Evolutionary conservation across 2,329 filamentous ascomycete genomes (phyloP).

Genomic region (Aspergillus sp.): DNA sequence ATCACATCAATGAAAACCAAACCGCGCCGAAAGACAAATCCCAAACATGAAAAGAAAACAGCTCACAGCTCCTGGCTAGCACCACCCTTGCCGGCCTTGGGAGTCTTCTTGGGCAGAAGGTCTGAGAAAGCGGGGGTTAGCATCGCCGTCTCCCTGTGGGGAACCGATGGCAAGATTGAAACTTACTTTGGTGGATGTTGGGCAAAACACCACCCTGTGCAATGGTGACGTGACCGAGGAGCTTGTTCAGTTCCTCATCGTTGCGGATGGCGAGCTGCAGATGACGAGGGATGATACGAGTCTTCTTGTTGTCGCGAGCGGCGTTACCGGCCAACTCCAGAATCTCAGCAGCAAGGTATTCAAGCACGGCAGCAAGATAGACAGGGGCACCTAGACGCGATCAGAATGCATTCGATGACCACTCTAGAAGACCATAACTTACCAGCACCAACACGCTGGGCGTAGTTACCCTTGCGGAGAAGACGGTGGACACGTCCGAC

Average conservation of each 20-base stretch:
- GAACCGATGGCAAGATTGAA: slow-evolving; percentile 83
- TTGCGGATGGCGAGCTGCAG: slow-evolving; percentile 99
- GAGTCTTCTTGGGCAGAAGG: slow-evolving; percentile 98
- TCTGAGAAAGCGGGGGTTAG: slow-evolving; percentile 56
- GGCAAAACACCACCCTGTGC: slow-evolving; percentile 97
- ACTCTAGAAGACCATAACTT: slow-evolving; percentile 26
- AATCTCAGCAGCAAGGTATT: slow-evolving; percentile 98
- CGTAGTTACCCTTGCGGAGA: slow-evolving; percentile 98
- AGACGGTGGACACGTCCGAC: slow-evolving; percentile 99
- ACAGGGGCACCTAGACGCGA: slow-evolving; percentile 69
- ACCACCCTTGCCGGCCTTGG: slow-evolving; percentile 85
- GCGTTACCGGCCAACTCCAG: slow-evolving; percentile 98
- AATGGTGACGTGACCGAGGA: slow-evolving; percentile 95
- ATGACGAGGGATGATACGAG: slow-evolving; percentile 98
- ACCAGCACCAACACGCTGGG: slow-evolving; percentile 98
- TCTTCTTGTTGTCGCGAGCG: slow-evolving; percentile 99
- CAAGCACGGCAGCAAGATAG: slow-evolving; percentile 94
- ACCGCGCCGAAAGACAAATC: slow-evolving; percentile 71
- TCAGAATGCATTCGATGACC: background rate
- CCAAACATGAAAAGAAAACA: slow-evolving; percentile 53
- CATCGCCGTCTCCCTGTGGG: slow-evolving; percentile 49
- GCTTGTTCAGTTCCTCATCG: slow-evolving; percentile 98
- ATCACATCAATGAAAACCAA: slow-evolving; percentile 67
- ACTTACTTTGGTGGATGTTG: slow-evolving; percentile 75
- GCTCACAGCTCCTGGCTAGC: slow-evolving; percentile 84